Evolutionary conservation across 306 rosid genomes (phyloP), one percentile per base, ranked within the genome.

Genomic region (Ceratonia siliqua): DNA sequence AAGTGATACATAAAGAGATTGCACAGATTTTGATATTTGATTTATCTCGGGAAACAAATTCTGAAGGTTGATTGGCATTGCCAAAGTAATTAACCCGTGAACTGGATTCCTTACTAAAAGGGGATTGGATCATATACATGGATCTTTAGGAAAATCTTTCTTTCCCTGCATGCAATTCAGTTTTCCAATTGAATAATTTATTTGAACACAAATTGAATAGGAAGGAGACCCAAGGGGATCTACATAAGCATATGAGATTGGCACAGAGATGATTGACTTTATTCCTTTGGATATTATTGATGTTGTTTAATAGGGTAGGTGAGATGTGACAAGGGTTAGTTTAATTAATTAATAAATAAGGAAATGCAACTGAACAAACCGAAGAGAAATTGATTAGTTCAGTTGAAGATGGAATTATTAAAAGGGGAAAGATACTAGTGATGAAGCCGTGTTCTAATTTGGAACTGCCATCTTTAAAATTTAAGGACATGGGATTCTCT

Each of bases 271-370:
- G 35, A 21, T 42, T 67, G 59, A 27, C 75, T 69, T 61, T 35
- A 61, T 30, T 38, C 66, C 62, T 8, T 62, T 39, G 0, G 12
- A 39, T 28, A 25, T 13, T 15, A 24, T 52, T 28, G 49, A 39
- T 5, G 25, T 45, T 33, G 18, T 63, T 6, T 8, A 65, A 62
- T 3, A 20, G 7, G 74, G 62, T 74, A 6, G 88, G 85, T 81
- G 74, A 50, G 77, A 84, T 59, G 79, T 64, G 83, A 81, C 80
- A 33, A 22, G 39, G 61, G 13, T 66, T 41, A 30, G 68, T 55
- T 42, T 30, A 20, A 72, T n/a, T 38, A 59, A 4, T 25, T 57
- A 7, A 5, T 52, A 62, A 74, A 15, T 30, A 42, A 5, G 48
- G 1, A 13, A 49, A 18, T 24, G 53, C 58, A 65, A 65, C 64